Percentiles rank a stretch among this genome's conserved stretches.
Evolutionary conservation across 179 eudicot species (phyloP).

Genomic region (Silene noctiflora): DNA sequence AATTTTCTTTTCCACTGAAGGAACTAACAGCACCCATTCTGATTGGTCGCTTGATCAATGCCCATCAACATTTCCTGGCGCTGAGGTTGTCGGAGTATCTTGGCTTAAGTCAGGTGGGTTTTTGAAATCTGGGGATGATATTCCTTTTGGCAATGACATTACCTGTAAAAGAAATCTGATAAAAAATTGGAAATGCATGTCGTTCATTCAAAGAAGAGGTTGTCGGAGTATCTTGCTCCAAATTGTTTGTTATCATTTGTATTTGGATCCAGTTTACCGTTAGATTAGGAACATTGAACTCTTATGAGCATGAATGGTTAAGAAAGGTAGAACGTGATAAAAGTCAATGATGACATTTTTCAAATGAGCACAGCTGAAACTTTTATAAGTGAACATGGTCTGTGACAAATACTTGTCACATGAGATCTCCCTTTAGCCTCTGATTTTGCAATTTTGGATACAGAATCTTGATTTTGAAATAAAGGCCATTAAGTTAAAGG

Average conservation of each 20-base stretch:
- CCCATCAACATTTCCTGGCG: constrained; percentile 77
- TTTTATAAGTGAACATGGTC: neutral
- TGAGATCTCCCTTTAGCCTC: neutral
- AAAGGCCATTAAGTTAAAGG: neutral
- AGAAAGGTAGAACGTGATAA: neutral
- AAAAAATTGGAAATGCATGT: neutral
- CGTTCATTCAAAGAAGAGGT: neutral
- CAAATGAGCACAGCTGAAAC: neutral
- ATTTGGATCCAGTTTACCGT: neutral
- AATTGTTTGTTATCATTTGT: neutral
- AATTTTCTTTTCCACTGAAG: constrained; percentile 34
- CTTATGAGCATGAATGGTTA: neutral
- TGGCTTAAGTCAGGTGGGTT: constrained; percentile 70
- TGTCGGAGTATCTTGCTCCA: neutral
- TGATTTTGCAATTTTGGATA: no score
- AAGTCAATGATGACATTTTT: constrained; percentile 1
- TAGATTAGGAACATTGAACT: neutral
- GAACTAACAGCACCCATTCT: constrained; percentile 86
- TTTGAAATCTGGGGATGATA: neutral
- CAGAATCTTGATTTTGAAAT: no score
- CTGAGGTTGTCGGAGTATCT: constrained; percentile 84
- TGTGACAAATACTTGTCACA: neutral
- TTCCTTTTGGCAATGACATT: neutral
- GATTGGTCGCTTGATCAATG: constrained; percentile 85
- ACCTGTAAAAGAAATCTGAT: neutral